A percentile compares a stretch with the other conserved stretches of the same genome.
phyloP scores from a whole-genome alignment of 495 filamentous ascomycete genomes.

The Hyaloscypha hepaticicola region DNA sequence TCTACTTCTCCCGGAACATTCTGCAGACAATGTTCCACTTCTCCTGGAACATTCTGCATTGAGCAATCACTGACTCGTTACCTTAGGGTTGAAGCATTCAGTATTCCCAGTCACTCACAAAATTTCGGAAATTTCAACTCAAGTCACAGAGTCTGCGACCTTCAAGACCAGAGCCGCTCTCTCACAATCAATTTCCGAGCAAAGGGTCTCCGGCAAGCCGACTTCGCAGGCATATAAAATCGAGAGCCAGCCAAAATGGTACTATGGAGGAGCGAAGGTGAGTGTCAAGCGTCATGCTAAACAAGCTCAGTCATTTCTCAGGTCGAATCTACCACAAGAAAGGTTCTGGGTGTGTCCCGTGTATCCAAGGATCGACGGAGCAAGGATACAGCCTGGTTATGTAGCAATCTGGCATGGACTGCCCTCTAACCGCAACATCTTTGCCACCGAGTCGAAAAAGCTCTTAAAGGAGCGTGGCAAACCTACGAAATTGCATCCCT shows the following conservation, averaged over 20 bases:
- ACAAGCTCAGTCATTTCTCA: slow-evolving; percentile 10
- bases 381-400: neutral
- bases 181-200: slow-evolving; percentile 14
- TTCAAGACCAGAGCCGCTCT: slow-evolving; percentile 6
- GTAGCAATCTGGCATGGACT: slow-evolving; percentile 15
- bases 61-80: too few species aligned
- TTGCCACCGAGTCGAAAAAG: slow-evolving; percentile 11
- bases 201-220: neutral
- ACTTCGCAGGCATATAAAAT: slow-evolving; percentile 8
- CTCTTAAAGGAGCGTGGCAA: neutral
- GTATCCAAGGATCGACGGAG: neutral
- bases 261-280: slow-evolving; percentile 11
- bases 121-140: neutral
- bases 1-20: too few species aligned
- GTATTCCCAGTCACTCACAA: slow-evolving; percentile 13
- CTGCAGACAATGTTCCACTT: too few species aligned
- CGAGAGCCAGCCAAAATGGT: slow-evolving; percentile 16
- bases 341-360: slow-evolving; percentile 17
- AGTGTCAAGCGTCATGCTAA: slow-evolving; percentile 12
- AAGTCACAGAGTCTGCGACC: slow-evolving; percentile 6
- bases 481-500: slow-evolving; percentile 8
- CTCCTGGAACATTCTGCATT: too few species aligned
- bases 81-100: slow-evolving; percentile 11
- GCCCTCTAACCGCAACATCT: slow-evolving; percentile 2
- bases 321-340: slow-evolving; percentile 17